Evolutionary conservation across 2,329 filamentous ascomycete species (phyloP), one percentile per base, ranked within the genome.

Genomic region (Penicillium sp.): DNA sequence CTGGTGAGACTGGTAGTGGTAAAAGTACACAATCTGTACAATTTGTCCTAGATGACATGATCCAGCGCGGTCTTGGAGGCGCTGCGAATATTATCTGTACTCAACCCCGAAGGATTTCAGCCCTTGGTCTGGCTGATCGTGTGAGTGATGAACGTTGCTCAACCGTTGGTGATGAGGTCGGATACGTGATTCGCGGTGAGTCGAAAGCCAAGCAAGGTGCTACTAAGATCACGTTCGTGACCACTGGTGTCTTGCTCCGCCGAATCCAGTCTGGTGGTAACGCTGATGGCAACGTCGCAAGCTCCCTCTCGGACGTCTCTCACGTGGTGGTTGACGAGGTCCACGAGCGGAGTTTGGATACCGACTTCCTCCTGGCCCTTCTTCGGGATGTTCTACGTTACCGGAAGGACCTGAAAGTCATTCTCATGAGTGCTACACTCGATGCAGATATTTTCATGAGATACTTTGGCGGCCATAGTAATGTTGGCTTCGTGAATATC

Each of bases 11-110:
- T 3, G 94, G 94, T 46, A 96, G 91, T 15, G 94, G 94, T 67
- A 99, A 99, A 73, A 96, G 90, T 42, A 97, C 94, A 0, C 94
- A 99, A 70, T 94, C 91, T 2, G 91, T 97, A 27, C 94, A 99
- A 70, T 99, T 97, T 71, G 82, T 99, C 36, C 80, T 99, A 1
- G 94, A 99, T 64, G 90, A 97, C 62, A 78, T 97, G 57, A 96
- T 97, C 62, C 80, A 83, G 55, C 81, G 83, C 39, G 84, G 87
- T 7, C 79, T 95, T 7, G 94, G 93, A 2, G 83, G 83, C 10
- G 84, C 84, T 10, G 89, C 87, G 26, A 97, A 95, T 65, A 96
- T 99, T 56, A 85, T 99, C 54, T 96, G 96, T 64, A 99, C 94
- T 0, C 94, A 99, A 65, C 94, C 94, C 18, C 86, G 94, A 51